Evolutionary conservation across 805 yeast species (phyloP).

Genomic region (Candida taoyuanica): DNA sequence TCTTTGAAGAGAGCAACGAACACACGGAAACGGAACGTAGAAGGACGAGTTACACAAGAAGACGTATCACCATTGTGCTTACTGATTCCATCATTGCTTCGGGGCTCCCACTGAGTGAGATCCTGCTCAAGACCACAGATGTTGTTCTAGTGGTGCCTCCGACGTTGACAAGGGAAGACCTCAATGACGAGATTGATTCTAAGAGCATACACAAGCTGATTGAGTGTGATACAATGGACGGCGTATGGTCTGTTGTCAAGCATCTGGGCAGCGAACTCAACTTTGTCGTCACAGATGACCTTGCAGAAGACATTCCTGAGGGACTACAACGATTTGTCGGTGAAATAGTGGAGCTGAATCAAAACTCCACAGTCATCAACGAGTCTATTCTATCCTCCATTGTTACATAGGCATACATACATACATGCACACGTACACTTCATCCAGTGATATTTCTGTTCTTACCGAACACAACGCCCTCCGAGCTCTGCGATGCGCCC

Average conservation of each 20-base stretch:
- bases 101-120: conserved; percentile 23
- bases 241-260: conserved; percentile 52
- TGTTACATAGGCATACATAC: too few relatives aligned
- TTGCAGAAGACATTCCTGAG: conserved; percentile 26
- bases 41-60: conserved; percentile 18
- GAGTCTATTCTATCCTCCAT: conserved; percentile 22
- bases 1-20: neutral
- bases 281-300: conserved; percentile 27
- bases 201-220: conserved; percentile 27
- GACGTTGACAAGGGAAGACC: conserved; percentile 18
- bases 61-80: conserved; percentile 22
- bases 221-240: conserved; percentile 42
- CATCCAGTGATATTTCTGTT: conserved; percentile 38
- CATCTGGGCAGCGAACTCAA: conserved; percentile 39
- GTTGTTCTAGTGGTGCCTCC: conserved; percentile 35
- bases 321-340: conserved; percentile 30
- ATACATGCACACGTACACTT: too few relatives aligned
- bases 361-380: conserved; percentile 21
- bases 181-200: conserved; percentile 21
- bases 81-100: conserved; percentile 27
- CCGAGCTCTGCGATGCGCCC: conserved; percentile 51
- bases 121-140: conserved; percentile 24
- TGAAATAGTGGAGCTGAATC: conserved; percentile 24
- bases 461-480: conserved; percentile 50
- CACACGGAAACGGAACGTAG: neutral